Evolutionary conservation across 1,139 yeast species (phyloP), one percentile per base, ranked within the genome.

Genomic region (Candida frijolesensis): DNA sequence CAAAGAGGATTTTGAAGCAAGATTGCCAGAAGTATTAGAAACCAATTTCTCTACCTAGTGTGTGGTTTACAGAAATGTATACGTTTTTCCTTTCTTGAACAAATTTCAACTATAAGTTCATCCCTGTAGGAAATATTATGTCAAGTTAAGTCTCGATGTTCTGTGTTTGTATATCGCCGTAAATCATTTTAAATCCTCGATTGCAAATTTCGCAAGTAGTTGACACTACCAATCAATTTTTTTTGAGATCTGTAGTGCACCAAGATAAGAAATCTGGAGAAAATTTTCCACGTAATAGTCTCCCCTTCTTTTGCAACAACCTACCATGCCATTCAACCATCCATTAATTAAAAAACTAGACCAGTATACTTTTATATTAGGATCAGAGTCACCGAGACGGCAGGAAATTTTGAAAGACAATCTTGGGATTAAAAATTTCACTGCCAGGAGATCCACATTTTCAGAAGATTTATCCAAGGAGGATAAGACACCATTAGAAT

Each of bases 361-460:
- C 2, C 45, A 56, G 2, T 68, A 59, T 55, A 53, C 71, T 35
- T 71, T 90, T 22, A 72, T 90, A 2, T 73, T 94, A 12, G 97
- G 96, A 1, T 89, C 97, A 1, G 79, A 88, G 1, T 91, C 97
- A 0, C 95, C 96, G 1, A 76, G 97, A 54, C 71, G 99, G 50
- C 69, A 72, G 49, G 89, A 88, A 53, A 86, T 94, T 19, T 63
- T 94, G 35, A 60, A 68, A 14, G 65, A 61, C 1, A 85, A 87
- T 60, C 69, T 92, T 58, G 91, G 91, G 0, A 68, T 92, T 46
- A 30, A 16, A 4, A 35, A 47, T 2, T 67, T 79, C 25, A 67
- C 68, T 15, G 71, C 86, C 0, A 61, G 76, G 0, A 79, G 82
- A 27, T 87, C 89, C 9, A 71, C 75, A 32, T 92, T 89, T 62